Evolutionary conservation across 345 rosid species (phyloP), one percentile per base, ranked within the genome.

Genomic region (Pistacia atlantica): DNA sequence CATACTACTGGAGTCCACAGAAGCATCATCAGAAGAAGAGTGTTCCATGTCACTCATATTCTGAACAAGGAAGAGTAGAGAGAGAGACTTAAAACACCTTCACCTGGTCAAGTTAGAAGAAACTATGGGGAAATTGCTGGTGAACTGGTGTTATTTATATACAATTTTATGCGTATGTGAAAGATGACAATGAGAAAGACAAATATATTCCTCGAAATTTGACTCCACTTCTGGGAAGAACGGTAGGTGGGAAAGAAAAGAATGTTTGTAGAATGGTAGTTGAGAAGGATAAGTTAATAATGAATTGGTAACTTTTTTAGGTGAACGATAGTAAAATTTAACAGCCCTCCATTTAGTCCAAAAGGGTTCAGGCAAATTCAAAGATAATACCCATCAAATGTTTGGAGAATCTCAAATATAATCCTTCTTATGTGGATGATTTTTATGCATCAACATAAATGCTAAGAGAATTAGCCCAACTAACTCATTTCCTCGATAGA

Each of bases 31-130:
- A 46, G 73, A 68, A 8, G 80, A 60, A 65, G 80, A 81, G 35
- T 71, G 70, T 33, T 75, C 76, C 14, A 71, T 58, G 71, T 73
- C 78, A 54, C 80, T 77, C 87, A 84, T 83, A 45, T 75, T 55
- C 56, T 73, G 31, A 28, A 28, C 33, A 42, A 60, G 20, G 11
- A n/a, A 37, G 60, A 31, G 25, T 10, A 13, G 4, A 31, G 33
- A 31, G 33, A 31, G 33, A 55, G 18, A 10, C 49, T 31, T 13
- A 1, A 46, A 38, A 18, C 14, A 28, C 0, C 51, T 8, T 2
- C 25, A 51, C 13, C 57, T 10, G 20, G 49, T 28, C 17, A 16
- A 37, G 45, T 33, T 10, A 38, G 42, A 8, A 70, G 57, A 20
- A 77, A 22, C 42, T 17, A 46, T 67, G 52, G 16, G 45, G 51